A percentile compares a stretch with the other conserved stretches of the same genome.
Conservation (phyloP, 148 eudicot species). For the Silene uniflora region DNA sequence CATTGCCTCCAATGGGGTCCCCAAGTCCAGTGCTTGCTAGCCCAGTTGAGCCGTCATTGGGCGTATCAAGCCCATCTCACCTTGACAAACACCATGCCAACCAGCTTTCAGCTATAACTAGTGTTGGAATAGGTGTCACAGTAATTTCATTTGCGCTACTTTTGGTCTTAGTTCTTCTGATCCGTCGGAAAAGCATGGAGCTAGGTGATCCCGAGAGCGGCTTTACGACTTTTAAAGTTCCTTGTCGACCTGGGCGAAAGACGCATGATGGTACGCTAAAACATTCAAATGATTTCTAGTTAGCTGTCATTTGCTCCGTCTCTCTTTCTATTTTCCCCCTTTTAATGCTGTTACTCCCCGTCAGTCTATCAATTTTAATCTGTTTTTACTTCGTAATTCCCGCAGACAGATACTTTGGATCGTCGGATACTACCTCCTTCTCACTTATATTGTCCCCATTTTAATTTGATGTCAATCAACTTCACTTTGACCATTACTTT, state of each 20-base stretch:
- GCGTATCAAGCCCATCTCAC: constrained; percentile 35
- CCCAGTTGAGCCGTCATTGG: constrained; percentile 59
- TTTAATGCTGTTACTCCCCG: not conserved
- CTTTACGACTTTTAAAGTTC: constrained; percentile 38
- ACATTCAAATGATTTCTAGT: not conserved
- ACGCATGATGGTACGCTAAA: constrained; percentile 58
- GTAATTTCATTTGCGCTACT: constrained; percentile 55
- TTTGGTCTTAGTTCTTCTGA: constrained; percentile 50
- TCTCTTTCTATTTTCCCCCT: not conserved
- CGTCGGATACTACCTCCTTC: not conserved
- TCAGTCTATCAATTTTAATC: not conserved
- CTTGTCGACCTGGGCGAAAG: constrained; percentile 46
- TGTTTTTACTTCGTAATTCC: constrained; percentile 1
- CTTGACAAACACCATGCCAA: constrained; percentile 39
- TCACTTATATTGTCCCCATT: too few species aligned
- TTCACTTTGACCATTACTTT: too few species aligned
- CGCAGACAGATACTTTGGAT: not conserved
- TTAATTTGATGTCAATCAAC: too few species aligned
- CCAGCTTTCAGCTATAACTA: constrained; percentile 57
- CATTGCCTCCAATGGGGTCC: constrained; percentile 54
- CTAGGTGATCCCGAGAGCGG: constrained; percentile 49
- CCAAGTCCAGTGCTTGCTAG: constrained; percentile 55
- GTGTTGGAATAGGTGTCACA: constrained; percentile 64
- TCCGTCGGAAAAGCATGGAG: constrained; percentile 67
- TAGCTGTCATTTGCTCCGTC: not conserved